Evolutionary conservation across 345 rosid genomes (phyloP).

Genomic region (Ricinus communis): DNA sequence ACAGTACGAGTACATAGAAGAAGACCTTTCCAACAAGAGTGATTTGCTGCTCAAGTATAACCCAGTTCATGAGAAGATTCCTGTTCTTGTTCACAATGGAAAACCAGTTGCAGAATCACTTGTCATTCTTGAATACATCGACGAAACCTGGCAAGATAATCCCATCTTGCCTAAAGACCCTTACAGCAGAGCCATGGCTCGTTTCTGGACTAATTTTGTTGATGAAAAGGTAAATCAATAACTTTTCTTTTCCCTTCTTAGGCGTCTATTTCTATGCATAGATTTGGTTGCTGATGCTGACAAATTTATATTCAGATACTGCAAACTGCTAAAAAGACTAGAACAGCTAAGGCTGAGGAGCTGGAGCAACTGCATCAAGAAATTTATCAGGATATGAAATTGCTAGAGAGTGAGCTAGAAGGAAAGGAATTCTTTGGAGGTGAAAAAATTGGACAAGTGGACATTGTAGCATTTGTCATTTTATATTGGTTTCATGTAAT

Average conservation of each 20-base stretch:
- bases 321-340: neutral
- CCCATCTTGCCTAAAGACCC: neutral
- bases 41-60: neutral
- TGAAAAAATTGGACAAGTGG: neutral
- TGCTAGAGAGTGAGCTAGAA: neutral
- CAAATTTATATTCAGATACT: neutral
- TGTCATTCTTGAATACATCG: slow-evolving; percentile 8
- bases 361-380: neutral
- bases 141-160: neutral
- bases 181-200: neutral
- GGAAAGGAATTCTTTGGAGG: slow-evolving; percentile 9
- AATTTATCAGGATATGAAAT: neutral
- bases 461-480: neutral
- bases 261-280: too few species aligned
- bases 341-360: neutral
- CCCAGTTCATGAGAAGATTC: slow-evolving; percentile 3
- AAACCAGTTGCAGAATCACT: slow-evolving; percentile 6
- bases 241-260: neutral
- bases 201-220: slow-evolving; percentile 12
- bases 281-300: too few species aligned
- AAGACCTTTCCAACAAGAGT: slow-evolving; percentile 6
- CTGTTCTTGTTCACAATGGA: neutral
- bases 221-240: neutral
- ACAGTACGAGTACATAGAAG: neutral
- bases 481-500: neutral